These are phyloP conservation scores for Mollisiaceae sp. DNA, from an alignment of 2,329 filamentous ascomycete genomes.

Conservation along the genomic window DNA sequence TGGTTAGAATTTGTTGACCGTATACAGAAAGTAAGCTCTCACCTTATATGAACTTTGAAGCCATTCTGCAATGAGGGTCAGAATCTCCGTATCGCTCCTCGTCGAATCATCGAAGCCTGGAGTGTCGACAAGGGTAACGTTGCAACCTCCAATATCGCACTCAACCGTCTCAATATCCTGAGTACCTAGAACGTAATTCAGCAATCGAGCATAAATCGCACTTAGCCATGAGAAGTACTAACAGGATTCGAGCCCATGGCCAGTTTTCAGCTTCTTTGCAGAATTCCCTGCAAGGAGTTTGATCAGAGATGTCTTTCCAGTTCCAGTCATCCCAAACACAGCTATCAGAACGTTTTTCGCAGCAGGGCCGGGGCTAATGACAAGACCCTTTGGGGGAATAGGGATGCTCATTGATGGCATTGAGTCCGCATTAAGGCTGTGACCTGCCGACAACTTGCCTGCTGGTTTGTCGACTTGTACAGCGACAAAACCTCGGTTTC, in stretches of 20 bases:
- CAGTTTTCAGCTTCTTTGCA: conserved; percentile 31
- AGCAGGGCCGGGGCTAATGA: background rate
- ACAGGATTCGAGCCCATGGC: conserved; percentile 42
- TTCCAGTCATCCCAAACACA: conserved; percentile 49
- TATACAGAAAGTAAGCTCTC: background rate
- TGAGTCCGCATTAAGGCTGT: background rate
- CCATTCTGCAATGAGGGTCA: conserved; percentile 44
- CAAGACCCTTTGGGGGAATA: background rate
- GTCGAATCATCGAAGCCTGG: conserved; percentile 49
- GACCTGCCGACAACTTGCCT: background rate
- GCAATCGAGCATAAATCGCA: background rate
- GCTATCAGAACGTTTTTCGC: conserved; percentile 38
- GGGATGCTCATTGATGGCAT: background rate
- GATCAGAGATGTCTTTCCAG: conserved; percentile 48
- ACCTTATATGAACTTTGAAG: conserved; percentile 36
- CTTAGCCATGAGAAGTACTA: conserved; percentile 1
- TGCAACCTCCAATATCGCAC: conserved; percentile 8
- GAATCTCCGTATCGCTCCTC: conserved; percentile 45
- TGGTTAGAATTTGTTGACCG: background rate
- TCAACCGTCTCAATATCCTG: conserved; percentile 13
- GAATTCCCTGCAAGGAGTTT: conserved; percentile 24
- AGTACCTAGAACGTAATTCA: conserved; percentile 14
- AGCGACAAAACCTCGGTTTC: background rate
- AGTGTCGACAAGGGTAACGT: conserved; percentile 44
- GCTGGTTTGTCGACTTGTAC: background rate